Base-by-base conservation (phyloP, 352 stramenopile genomes). In the Phytophthora tubulina region DNA sequence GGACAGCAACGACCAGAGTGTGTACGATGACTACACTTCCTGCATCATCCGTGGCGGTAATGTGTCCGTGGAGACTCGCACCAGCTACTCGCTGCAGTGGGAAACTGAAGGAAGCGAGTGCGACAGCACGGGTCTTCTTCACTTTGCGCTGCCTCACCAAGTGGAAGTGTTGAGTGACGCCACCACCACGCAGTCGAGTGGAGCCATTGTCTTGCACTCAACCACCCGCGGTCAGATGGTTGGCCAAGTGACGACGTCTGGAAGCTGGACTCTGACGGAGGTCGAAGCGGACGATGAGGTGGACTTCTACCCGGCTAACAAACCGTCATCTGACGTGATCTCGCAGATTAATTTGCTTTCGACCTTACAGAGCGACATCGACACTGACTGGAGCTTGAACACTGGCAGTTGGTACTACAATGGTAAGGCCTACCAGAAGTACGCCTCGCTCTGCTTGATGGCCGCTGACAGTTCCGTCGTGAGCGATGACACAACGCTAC, bases 351-450 rank as follows among this genome's bases (percentile, higher is more conserved):
- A 85, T 31, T 59, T 84, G 41, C 52, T 81, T 45, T 53, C 73
- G 42, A 86, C 69, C 30, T 73, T 92, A 5, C 17, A 86, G 51
- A 75, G 44, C 17, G 87, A 94, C 50, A 91, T 94, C 55, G 72
- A 81, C 33, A 75, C 69, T 21, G 70, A 85, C 4, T 93, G 87
- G 87, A 78, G 57, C 62, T 74, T 65, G 14, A 38, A 66, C 39
- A 75, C 78, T 6, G 82, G 79, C 4, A 92, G 84, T 54, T 93
- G 88, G 80, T 94, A 94, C 74, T 94, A 81, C 63, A 92, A 84
- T 45, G 87, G 87, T 68, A 94, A 94, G 54, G 73, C 76, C 13
- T 89, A 87, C 68, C 87, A 94, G 71, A 94, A 94, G 75, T 93
- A 93, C 62, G 87, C 87, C 10, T 92, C 87, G 30, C 72, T 94